These are phyloP conservation scores for Cyberlindnera petersonii DNA, from an alignment of 805 yeast genomes.

Conservation along the genomic window DNA sequence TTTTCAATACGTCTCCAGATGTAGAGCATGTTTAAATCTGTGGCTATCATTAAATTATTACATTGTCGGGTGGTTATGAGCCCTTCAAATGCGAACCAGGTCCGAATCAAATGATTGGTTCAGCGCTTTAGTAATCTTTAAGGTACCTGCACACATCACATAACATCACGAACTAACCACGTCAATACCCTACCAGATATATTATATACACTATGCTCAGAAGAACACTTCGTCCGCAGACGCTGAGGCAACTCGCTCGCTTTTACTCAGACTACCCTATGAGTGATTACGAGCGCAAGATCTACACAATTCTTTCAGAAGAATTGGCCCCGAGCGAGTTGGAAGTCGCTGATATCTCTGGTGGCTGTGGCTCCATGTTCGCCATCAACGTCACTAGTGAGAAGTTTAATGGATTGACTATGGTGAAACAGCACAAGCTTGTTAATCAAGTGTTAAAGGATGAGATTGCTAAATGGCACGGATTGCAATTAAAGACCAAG, in stretches of 20 bases:
- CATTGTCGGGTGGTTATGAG: background rate
- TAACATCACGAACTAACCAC: background rate
- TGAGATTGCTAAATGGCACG: constrained; percentile 92
- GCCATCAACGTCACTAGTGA: constrained; percentile 73
- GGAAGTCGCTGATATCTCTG: constrained; percentile 78
- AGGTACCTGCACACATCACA: background rate
- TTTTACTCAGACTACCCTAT: constrained; percentile 9
- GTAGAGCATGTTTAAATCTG: too few relatives aligned
- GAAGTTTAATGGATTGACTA: constrained; percentile 72
- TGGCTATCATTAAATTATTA: too few relatives aligned
- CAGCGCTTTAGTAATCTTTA: too few relatives aligned
- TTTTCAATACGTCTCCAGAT: too few relatives aligned
- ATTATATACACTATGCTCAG: constrained; percentile 9
- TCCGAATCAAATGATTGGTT: too few relatives aligned
- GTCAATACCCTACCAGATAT: too few relatives aligned
- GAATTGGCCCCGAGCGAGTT: constrained; percentile 59
- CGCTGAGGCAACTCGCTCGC: constrained; percentile 4
- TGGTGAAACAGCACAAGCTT: constrained; percentile 88
- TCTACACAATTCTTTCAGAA: constrained; percentile 50
- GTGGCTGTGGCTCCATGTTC: constrained; percentile 98
- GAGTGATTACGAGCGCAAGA: constrained; percentile 56
- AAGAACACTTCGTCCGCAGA: background rate
- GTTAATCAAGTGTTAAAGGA: constrained; percentile 80
- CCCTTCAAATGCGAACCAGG: background rate
- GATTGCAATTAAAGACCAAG: constrained; percentile 79